Conservation (phyloP, 108 stramenopile species). For the Craspedostauros australis region DNA sequence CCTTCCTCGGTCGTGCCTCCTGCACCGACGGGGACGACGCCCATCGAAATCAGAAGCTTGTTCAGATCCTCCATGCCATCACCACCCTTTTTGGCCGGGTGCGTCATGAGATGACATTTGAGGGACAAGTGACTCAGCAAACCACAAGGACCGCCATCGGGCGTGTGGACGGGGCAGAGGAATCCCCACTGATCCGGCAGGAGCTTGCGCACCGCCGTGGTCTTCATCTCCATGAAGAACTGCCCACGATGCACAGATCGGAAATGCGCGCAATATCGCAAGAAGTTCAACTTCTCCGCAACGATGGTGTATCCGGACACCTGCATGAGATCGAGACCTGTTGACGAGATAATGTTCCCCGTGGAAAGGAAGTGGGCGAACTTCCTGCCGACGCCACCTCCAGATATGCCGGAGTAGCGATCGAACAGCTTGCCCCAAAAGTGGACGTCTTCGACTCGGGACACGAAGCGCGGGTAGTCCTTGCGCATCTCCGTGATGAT, state of each 20-base stretch:
- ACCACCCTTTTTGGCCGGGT: constrained; percentile 45
- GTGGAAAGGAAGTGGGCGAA: constrained; percentile 91
- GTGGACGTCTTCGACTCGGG: constrained; percentile 36
- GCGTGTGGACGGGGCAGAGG: constrained; percentile 99
- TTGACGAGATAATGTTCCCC: constrained; percentile 89
- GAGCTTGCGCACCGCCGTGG: constrained; percentile 96
- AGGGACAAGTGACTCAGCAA: constrained; percentile 93
- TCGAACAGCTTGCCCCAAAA: constrained; percentile 72
- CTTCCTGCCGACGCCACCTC: constrained; percentile 83
- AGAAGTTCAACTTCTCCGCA: constrained; percentile 94
- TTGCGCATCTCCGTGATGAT: constrained; percentile 64
- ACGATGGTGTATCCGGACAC: constrained; percentile 97
- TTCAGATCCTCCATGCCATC: constrained; percentile 47
- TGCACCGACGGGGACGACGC: constrained; percentile 56
- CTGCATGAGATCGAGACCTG: constrained; percentile 98
- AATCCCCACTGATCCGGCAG: constrained; percentile 99
- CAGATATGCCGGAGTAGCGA: constrained; percentile 58
- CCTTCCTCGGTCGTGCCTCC: constrained; percentile 68
- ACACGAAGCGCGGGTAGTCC: constrained; percentile 37
- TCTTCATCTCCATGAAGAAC: constrained; percentile 99
- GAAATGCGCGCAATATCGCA: constrained; percentile 95
- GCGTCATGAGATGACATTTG: constrained; percentile 59
- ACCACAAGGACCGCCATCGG: constrained; percentile 98
- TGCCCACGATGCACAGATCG: constrained; percentile 98
- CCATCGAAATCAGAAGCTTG: constrained; percentile 60